Evolutionary conservation across 148 eudicot species (phyloP), one percentile per base, ranked within the genome.

Genomic region (Spergularia marina): DNA sequence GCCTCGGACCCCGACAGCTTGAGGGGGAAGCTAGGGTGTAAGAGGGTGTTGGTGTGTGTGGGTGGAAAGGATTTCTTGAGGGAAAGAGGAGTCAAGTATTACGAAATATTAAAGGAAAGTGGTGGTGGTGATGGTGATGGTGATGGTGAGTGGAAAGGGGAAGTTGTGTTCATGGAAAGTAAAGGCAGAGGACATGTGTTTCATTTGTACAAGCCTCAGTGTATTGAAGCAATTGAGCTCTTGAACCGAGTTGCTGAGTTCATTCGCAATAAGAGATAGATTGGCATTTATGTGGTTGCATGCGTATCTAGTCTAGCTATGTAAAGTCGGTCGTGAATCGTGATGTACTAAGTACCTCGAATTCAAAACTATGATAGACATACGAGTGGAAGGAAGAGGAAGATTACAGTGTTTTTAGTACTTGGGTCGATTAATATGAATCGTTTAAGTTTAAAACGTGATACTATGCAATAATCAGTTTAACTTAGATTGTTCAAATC

Each of bases 171-270:
- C 21, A 72, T 82, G 73, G 87, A 82, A 63, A 82, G 81, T 23
- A 62, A 64, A 70, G 87, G 85, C 0, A 81, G 77, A 71, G 82
- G 75, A 1, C 84, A 84, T 70, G 87, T 72, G 14, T 84, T 79
- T 49, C 83, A 84, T 44, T 54, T 84, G 78, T 73, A 79, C n/a
- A 66, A 82, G 54, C 87, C 72, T n/a, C 41, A 53, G 0, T 76
- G 74, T 63, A 75, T 73, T 10, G 82, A 77, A 51, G 87, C 87
- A 49, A 21, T 15, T 6, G 68, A 57, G 8, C 73, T 82, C 1
- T 74, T 84, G 47, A 73, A 74, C 40, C 69, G 71, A 49, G 78
- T 84, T 11, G 87, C 82, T 44, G 20, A 30, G 1, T 73, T 82
- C 67, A 55, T 65, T 56, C 40, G 4, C 36, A 30, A 30, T 30